Conservation (phyloP, 805 yeast species). For the Myxozyma vanderwaltii region DNA sequence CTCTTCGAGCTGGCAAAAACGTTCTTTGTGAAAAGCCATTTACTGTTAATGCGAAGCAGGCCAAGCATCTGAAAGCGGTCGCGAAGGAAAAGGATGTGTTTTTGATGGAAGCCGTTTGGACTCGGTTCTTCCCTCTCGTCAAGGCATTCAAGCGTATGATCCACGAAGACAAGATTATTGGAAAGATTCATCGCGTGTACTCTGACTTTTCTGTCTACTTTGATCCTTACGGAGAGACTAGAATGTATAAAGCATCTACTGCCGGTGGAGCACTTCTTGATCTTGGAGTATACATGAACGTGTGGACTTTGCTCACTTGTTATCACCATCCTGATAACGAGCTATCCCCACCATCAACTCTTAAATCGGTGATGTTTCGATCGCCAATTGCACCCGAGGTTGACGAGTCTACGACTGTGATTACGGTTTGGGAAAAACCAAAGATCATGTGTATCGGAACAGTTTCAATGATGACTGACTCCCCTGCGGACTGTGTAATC, state of each 20-base stretch:
- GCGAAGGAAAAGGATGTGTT: constrained; percentile 51
- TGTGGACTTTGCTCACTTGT: constrained; percentile 42
- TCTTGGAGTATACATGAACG: constrained; percentile 56
- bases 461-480: constrained; percentile 11
- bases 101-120: constrained; percentile 64
- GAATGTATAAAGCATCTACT: constrained; percentile 49
- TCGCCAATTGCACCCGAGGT: background rate
- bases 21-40: constrained; percentile 60
- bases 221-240: constrained; percentile 39
- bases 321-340: constrained; percentile 22
- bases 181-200: constrained; percentile 50
- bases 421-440: constrained; percentile 16
- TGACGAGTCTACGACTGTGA: constrained; percentile 19
- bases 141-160: constrained; percentile 44
- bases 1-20: constrained; percentile 50
- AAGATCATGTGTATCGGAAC: constrained; percentile 17
- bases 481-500: constrained; percentile 22
- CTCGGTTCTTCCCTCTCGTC: constrained; percentile 48
- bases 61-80: constrained; percentile 46
- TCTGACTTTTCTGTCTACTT: constrained; percentile 47
- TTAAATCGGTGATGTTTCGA: constrained; percentile 8
- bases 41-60: constrained; percentile 51
- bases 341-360: constrained; percentile 2
- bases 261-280: constrained; percentile 65
- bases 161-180: constrained; percentile 48